These are phyloP conservation scores for Bisporella sp. DNA, from an alignment of 2,329 filamentous ascomycete genomes.

Conservation along the genomic window DNA sequence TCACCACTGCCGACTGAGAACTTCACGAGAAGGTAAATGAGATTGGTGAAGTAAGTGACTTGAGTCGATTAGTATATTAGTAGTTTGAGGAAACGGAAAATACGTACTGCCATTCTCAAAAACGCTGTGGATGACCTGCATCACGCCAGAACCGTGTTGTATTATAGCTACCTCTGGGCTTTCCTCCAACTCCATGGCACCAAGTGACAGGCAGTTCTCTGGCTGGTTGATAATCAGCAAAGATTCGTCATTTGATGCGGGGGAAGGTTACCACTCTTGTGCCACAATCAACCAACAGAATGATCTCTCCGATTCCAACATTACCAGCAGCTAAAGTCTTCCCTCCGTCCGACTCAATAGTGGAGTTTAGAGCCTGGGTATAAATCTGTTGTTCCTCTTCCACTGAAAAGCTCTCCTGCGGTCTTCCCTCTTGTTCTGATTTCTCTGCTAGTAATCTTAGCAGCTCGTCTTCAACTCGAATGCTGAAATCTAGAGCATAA, in stretches of 20 bases:
- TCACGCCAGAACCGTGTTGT: constrained; percentile 67
- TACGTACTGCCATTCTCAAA: constrained; percentile 57
- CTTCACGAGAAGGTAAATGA: constrained; percentile 67
- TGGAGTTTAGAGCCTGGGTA: constrained; percentile 39
- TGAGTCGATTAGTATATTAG: background rate
- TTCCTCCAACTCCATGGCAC: constrained; percentile 63
- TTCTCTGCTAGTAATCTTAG: background rate
- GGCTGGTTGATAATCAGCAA: constrained; percentile 4
- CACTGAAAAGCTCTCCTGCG: constrained; percentile 7
- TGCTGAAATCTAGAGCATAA: constrained; percentile 55
- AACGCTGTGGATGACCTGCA: constrained; percentile 66
- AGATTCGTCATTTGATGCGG: background rate
- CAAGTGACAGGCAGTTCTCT: constrained; percentile 15
- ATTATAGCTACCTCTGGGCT: constrained; percentile 65
- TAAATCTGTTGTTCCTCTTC: constrained; percentile 40
- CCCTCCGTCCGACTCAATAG: constrained; percentile 41
- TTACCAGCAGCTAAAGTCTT: constrained; percentile 54
- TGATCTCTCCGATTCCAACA: constrained; percentile 55
- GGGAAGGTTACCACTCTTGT: constrained; percentile 42
- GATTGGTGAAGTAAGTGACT: constrained; percentile 73
- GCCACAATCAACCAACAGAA: constrained; percentile 63
- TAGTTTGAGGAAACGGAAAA: background rate
- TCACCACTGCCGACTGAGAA: constrained; percentile 67
- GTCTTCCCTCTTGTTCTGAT: background rate
- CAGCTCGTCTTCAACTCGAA: constrained; percentile 47